These are phyloP conservation scores for Penstemon davidsonii DNA, from an alignment of 257 asterid genomes.

Conservation along the genomic window DNA sequence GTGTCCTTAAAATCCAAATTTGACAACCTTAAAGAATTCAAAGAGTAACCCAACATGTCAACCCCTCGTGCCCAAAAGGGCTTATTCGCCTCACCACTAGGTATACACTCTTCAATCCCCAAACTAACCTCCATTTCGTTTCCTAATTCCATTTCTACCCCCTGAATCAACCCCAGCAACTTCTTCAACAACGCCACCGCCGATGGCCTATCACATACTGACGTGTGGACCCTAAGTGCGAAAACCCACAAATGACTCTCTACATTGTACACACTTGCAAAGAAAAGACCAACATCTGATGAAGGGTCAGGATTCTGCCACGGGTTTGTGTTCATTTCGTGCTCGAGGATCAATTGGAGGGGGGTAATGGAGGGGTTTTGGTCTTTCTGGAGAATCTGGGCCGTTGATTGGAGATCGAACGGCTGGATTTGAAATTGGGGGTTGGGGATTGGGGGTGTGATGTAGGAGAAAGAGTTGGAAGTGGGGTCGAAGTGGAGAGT, in stretches of 20 bases:
- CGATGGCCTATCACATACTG: constrained; percentile 70
- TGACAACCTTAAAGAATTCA: constrained; percentile 67
- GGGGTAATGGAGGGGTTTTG: constrained; percentile 35
- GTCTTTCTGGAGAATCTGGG: constrained; percentile 46
- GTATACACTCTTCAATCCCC: constrained; percentile 72
- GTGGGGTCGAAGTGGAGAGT: constrained; percentile 48
- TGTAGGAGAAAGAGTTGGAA: constrained; percentile 54
- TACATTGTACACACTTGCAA: constrained; percentile 55
- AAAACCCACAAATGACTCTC: constrained; percentile 41
- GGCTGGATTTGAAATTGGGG: constrained; percentile 47
- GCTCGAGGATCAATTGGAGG: constrained; percentile 73
- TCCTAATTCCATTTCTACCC: constrained; percentile 30
- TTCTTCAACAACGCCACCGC: constrained; percentile 64
- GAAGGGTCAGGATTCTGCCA: constrained; percentile 51
- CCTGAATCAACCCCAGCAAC: constrained; percentile 41
- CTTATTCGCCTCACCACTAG: constrained; percentile 62
- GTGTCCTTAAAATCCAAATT: constrained; percentile 56
- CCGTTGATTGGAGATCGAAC: constrained; percentile 58
- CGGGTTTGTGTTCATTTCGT: constrained; percentile 59
- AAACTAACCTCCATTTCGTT: constrained; percentile 40
- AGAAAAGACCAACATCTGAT: constrained; percentile 47
- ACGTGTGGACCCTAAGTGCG: constrained; percentile 73
- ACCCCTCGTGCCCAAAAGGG: constrained; percentile 90
- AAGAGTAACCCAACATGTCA: constrained; percentile 77
- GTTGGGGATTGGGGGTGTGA: constrained; percentile 45